phyloP scores from a whole-genome alignment of 768 basidiomycete genomes.

The Calocera cornea region DNA sequence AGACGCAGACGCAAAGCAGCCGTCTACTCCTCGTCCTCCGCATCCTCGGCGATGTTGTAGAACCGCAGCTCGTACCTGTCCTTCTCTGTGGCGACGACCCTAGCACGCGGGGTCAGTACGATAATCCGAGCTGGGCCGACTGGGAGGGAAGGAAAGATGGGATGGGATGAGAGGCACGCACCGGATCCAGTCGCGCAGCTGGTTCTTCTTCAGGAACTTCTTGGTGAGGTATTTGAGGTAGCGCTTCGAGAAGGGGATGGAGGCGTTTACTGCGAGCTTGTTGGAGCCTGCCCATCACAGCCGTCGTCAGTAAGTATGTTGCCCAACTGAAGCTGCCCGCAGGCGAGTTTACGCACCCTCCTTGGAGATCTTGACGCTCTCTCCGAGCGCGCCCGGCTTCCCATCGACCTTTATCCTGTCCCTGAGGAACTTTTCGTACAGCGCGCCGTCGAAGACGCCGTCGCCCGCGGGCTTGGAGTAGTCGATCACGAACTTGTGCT shows the following conservation, averaged over 20 bases:
- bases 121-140: too few relatives aligned
- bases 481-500: conserved; percentile 75
- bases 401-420: conserved; percentile 90
- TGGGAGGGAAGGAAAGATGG: too few relatives aligned
- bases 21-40: conserved; percentile 26
- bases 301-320: not conserved
- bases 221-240: conserved; percentile 99
- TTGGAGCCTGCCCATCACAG: conserved; percentile 40
- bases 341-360: conserved; percentile 69
- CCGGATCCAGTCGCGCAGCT: conserved; percentile 93
- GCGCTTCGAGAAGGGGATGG: conserved; percentile 85
- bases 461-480: conserved; percentile 68
- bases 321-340: too few relatives aligned
- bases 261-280: conserved; percentile 74
- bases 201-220: conserved; percentile 98
- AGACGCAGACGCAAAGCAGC: not conserved
- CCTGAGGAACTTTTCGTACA: conserved; percentile 78
- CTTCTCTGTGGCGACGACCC: conserved; percentile 86
- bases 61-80: conserved; percentile 88
- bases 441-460: conserved; percentile 41
- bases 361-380: conserved; percentile 71
- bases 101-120: conserved; percentile 18
- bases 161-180: conserved; percentile 22
- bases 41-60: conserved; percentile 65
- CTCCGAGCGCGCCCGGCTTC: conserved; percentile 83